Percentiles rank a stretch among this genome's conserved stretches.
These are phyloP conservation scores for Capsaspora owczarzaki DNA, from an alignment of 78 protist species.

Conservation along the genomic window DNA sequence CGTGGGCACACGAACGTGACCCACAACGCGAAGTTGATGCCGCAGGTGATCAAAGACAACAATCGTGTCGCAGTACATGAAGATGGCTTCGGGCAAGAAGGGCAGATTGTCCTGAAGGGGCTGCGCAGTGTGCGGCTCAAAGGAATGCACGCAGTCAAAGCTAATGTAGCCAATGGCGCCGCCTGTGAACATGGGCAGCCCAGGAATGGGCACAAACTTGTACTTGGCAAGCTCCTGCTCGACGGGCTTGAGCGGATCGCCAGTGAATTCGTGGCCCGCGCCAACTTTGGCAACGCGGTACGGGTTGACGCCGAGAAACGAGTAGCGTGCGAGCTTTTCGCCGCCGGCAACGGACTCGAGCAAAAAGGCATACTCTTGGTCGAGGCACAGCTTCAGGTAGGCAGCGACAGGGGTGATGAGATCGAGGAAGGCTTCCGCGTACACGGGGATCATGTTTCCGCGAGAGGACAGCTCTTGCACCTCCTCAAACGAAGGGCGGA, in stretches of 20 bases:
- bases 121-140: constrained; percentile 27
- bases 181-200: constrained; percentile 29
- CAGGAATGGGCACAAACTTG: neutral
- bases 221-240: neutral
- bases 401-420: constrained; percentile 36
- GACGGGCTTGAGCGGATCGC: constrained; percentile 14
- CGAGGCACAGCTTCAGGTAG: constrained; percentile 15
- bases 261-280: neutral
- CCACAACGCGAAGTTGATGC: neutral
- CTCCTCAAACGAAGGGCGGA: neutral
- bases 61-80: constrained; percentile 24
- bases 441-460: constrained; percentile 31
- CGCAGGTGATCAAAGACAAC: constrained; percentile 31
- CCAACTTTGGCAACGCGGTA: neutral
- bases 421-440: neutral
- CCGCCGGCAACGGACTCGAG: constrained; percentile 34
- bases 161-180: constrained; percentile 34
- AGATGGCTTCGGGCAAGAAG: constrained; percentile 35
- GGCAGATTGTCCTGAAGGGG: constrained; percentile 18
- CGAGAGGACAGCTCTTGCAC: neutral
- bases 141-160: constrained; percentile 33
- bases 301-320: constrained; percentile 30
- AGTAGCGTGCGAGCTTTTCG: constrained; percentile 26
- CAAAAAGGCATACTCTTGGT: constrained; percentile 14
- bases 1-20: constrained; percentile 21